Conservation (phyloP, 805 yeast species). For the Monosporozyma aquatica region DNA sequence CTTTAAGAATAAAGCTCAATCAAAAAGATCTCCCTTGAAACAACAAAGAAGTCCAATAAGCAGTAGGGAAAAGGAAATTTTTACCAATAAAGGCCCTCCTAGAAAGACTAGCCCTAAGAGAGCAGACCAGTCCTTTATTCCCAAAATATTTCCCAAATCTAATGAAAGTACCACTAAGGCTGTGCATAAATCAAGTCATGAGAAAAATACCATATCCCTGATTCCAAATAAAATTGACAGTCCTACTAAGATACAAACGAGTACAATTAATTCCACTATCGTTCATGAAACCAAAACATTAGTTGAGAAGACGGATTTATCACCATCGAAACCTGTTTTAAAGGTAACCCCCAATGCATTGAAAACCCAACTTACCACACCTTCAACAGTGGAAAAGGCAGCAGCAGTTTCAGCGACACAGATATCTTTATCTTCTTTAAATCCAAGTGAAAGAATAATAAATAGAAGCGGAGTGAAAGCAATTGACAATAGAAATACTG, state of each 20-base stretch:
- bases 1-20: constrained; percentile 9
- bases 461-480: not conserved
- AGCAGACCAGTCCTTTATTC: not conserved
- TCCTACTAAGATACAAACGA: not conserved
- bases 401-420: not conserved
- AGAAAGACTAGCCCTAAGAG: not conserved
- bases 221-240: not conserved
- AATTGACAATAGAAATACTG: no score
- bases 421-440: not conserved
- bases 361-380: not conserved
- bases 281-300: not conserved
- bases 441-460: not conserved
- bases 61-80: not conserved
- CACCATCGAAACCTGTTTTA: not conserved
- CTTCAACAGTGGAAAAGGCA: not conserved
- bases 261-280: not conserved
- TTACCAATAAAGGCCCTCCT: not conserved
- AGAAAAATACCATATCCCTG: no score
- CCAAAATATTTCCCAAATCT: not conserved
- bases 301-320: not conserved
- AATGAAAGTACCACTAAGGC: not conserved
- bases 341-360: not conserved
- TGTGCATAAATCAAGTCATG: no score
- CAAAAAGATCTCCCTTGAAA: not conserved
- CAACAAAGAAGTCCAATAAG: not conserved